phyloP scores from a whole-genome alignment of 495 filamentous ascomycete genomes.

The Copromyces sp. region DNA sequence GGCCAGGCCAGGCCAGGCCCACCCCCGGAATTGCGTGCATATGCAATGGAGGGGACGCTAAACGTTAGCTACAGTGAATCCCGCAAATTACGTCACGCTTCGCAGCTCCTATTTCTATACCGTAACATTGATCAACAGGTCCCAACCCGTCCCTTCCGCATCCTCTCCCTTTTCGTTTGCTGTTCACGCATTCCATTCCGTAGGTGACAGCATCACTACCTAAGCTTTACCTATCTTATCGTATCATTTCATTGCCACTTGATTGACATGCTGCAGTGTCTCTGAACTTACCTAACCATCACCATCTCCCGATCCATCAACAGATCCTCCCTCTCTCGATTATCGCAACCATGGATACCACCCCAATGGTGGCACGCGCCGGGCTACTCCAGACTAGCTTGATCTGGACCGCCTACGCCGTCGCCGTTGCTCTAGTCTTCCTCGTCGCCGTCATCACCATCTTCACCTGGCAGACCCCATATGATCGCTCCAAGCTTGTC shows the following conservation, averaged over 20 bases:
- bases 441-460: slow-evolving; percentile 70
- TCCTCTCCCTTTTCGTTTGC: not conserved
- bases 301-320: not conserved
- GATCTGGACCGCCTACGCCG: slow-evolving; percentile 86
- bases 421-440: slow-evolving; percentile 61
- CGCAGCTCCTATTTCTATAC: not conserved
- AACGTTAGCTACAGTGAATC: not conserved
- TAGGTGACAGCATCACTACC: not conserved
- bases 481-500: slow-evolving; percentile 72
- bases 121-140: not conserved
- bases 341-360: not conserved
- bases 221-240: not conserved
- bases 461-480: slow-evolving; percentile 75
- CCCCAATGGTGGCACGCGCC: slow-evolving; percentile 44
- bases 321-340: not conserved
- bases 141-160: not conserved
- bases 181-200: not conserved
- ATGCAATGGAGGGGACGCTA: not conserved
- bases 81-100: not conserved
- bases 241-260: not conserved
- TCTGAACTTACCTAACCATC: not conserved
- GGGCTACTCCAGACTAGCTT: slow-evolving; percentile 68
- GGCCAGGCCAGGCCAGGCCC: not conserved
- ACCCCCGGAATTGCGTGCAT: not conserved
- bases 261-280: not conserved